Conservation (phyloP, 2,329 filamentous ascomycete genomes). For the Sordariomycetes sp. region DNA sequence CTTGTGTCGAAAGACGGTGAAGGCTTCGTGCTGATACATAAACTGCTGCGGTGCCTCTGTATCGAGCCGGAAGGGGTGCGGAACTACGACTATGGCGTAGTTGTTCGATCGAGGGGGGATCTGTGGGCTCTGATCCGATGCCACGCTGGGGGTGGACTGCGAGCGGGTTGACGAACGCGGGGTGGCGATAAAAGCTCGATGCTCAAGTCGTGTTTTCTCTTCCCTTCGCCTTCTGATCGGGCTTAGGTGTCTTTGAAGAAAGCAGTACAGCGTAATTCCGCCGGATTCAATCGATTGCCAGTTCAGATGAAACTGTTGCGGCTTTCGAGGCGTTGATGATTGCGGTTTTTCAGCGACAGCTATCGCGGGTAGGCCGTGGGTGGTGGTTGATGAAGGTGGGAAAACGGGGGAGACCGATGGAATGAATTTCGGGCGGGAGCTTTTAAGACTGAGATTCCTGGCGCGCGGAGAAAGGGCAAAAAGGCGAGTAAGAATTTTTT, state of each 20-base stretch:
- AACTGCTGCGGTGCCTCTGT: constrained; percentile 45
- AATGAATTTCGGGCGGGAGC: not conserved
- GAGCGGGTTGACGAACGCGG: not conserved
- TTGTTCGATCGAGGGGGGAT: not conserved
- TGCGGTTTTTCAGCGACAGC: not conserved
- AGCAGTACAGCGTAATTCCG: not conserved
- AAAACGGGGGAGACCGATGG: not conserved
- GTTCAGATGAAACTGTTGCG: not conserved
- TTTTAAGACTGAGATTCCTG: not conserved
- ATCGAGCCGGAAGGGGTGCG: not conserved
- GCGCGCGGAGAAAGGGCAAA: not conserved
- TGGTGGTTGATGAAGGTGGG: not conserved
- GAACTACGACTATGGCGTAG: not conserved
- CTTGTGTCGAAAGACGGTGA: constrained; percentile 87
- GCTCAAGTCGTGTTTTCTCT: not conserved
- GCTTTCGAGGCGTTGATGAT: not conserved
- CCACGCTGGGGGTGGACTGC: not conserved
- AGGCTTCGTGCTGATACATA: constrained; percentile 96
- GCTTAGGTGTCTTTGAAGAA: not conserved
- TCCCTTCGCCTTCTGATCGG: not conserved
- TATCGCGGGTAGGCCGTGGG: not conserved
- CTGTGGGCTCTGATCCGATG: not conserved
- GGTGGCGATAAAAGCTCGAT: not conserved
- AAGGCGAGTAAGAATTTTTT: not conserved
- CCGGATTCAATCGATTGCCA: not conserved